A percentile compares a stretch with the other conserved stretches of the same genome.
These are phyloP conservation scores for Hygrocybe punicea DNA, from an alignment of 768 basidiomycete genomes.

Conservation along the genomic window DNA sequence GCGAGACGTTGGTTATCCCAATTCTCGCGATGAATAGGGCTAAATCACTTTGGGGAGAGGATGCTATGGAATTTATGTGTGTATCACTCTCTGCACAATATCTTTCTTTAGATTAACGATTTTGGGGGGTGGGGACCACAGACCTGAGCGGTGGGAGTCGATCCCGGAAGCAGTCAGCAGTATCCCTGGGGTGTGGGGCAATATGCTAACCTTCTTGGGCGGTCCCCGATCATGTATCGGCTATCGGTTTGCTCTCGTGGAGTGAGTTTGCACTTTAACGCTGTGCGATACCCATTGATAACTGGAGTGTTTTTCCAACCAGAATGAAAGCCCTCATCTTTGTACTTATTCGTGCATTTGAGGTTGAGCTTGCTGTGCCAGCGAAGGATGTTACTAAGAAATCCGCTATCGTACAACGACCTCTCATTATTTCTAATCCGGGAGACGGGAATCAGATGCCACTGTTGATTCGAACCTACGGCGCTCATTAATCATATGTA, in stretches of 20 bases:
- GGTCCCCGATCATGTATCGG: constrained; percentile 52
- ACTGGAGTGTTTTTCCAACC: neutral
- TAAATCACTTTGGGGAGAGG: constrained; percentile 47
- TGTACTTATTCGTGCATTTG: constrained; percentile 49
- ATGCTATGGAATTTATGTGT: constrained; percentile 49
- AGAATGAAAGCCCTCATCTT: constrained; percentile 48
- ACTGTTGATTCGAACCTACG: constrained; percentile 21
- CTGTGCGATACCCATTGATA: neutral
- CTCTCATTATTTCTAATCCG: constrained; percentile 40
- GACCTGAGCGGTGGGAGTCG: constrained; percentile 53
- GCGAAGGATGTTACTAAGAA: constrained; percentile 41
- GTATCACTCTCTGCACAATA: too few relatives aligned
- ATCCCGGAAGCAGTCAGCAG: constrained; percentile 30
- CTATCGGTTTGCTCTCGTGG: constrained; percentile 48
- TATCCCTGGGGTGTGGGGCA: constrained; percentile 48
- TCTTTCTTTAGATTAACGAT: too few relatives aligned
- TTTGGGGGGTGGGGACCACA: constrained; percentile 12
- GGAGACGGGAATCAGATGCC: constrained; percentile 45
- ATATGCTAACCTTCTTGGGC: constrained; percentile 46
- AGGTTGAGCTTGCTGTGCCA: constrained; percentile 54
- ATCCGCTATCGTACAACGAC: constrained; percentile 41
- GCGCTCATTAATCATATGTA: neutral
- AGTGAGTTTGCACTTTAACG: constrained; percentile 34
- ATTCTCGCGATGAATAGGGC: constrained; percentile 43
- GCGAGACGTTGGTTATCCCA: constrained; percentile 28